These are phyloP conservation scores for Tolypocladium inflatum DNA, from an alignment of 2,329 filamentous ascomycete species.

Conservation along the genomic window DNA sequence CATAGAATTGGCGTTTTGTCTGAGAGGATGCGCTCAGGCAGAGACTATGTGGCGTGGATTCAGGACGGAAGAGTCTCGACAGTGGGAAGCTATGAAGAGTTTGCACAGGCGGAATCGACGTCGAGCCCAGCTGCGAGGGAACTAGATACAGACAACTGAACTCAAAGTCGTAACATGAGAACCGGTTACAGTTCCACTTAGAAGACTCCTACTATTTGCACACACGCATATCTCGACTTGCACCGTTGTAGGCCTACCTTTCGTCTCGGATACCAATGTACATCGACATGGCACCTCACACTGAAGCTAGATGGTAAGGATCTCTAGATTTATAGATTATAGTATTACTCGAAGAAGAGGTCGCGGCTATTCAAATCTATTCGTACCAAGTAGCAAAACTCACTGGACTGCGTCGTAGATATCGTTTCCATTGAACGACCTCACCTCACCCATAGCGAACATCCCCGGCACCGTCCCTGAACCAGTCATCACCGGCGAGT, in stretches of 20 bases:
- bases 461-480: constrained; percentile 43
- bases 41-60: neutral
- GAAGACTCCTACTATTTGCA: neutral
- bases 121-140: neutral
- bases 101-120: neutral
- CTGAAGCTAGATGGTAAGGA: neutral
- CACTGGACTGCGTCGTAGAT: neutral
- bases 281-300: no score
- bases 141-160: neutral
- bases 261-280: neutral
- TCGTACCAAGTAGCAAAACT: no score
- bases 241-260: neutral
- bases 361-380: no score
- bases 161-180: neutral
- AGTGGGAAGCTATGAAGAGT: neutral
- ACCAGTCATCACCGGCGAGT: constrained; percentile 54
- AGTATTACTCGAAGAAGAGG: no score
- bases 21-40: neutral
- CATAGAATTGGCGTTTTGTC: neutral
- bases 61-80: neutral
- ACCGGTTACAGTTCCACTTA: neutral
- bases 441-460: constrained; percentile 30
- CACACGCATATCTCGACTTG: neutral
- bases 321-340: no score
- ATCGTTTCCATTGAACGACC: neutral